A percentile compares a stretch with the other conserved stretches of the same genome.
phyloP scores from a whole-genome alignment of 805 yeast genomes.

The Wickerhamiella qilinensis region DNA sequence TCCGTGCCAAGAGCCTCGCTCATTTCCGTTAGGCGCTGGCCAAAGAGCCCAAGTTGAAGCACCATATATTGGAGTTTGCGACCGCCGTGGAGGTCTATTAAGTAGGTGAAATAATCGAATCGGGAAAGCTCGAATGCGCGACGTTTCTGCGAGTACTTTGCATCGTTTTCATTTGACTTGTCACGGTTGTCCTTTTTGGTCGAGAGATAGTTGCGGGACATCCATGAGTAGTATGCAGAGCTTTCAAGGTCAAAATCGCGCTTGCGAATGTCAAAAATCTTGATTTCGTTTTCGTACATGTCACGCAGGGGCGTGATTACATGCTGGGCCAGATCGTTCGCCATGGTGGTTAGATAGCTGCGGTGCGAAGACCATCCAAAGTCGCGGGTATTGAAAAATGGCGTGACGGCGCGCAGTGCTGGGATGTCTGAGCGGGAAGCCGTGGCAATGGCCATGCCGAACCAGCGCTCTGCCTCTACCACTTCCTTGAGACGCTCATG shows the following conservation, averaged over 20 bases:
- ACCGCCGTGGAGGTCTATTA: constrained; percentile 28
- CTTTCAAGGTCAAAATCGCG: constrained; percentile 31
- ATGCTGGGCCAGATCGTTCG: constrained; percentile 18
- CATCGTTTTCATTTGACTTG: constrained; percentile 21
- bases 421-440: constrained; percentile 20
- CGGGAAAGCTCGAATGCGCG: constrained; percentile 26
- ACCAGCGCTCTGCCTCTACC: constrained; percentile 22
- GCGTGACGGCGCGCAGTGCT: constrained; percentile 18
- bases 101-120: constrained; percentile 26
- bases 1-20: constrained; percentile 16
- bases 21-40: constrained; percentile 20
- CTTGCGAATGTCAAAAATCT: constrained; percentile 24
- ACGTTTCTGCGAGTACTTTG: constrained; percentile 26
- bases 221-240: constrained; percentile 29
- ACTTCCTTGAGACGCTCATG: constrained; percentile 20
- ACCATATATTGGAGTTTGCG: constrained; percentile 26
- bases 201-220: constrained; percentile 26
- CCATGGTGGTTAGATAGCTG: constrained; percentile 12
- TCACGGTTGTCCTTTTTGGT: constrained; percentile 21
- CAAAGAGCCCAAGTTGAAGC: constrained; percentile 23
- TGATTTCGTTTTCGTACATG: constrained; percentile 27
- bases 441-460: constrained; percentile 19
- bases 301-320: constrained; percentile 25
- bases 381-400: constrained; percentile 14
- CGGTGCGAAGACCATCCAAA: constrained; percentile 16